Evolutionary conservation across 2,329 filamentous ascomycete genomes (phyloP), one percentile per base, ranked within the genome.

Genomic region (Didymella sp.): DNA sequence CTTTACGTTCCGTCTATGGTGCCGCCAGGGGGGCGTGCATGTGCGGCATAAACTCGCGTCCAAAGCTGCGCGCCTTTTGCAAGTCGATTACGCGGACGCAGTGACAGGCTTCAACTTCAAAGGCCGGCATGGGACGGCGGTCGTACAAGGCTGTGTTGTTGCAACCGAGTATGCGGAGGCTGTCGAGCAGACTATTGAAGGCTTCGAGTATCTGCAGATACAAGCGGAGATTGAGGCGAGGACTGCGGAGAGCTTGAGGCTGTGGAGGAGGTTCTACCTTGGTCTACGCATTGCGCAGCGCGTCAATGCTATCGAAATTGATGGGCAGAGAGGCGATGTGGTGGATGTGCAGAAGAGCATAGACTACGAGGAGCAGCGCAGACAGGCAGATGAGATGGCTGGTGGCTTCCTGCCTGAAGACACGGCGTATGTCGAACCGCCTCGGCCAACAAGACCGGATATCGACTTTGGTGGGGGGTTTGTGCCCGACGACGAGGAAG

Each of bases 41-140:
- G 76, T 89, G 25, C 78, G 77, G 47, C 80, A 85, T 59, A 74
- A 80, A 13, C 79, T 88, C 47, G 89, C 90, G 1, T 80, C 85
- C 1, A 84, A 85, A 47, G 94, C 94, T 1, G 92, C 92, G 0
- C 86, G 84, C 54, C 78, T 93, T 1, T 76, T 97, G 1, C 88
- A 88, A 0, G 83, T 98, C 17, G 92, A 98, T 76, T 96, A 90
- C 73, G 91, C 91, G 2, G 91, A 94, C 28, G 95, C 95, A 0
- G 86, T 99, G 5, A 95, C 89, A 0, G 94, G 94, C 0, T 99
- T 98, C 69, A 83, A 89, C 33, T 99, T 98, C 78, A 88, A 87
- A 70, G 92, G 92, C 0, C 86, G 91, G 2, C 88, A 91, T 53
- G 94, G 94, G 15, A 97, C 92, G 2, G 92, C 95, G 1, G 84